These are phyloP conservation scores for Cladorrhinum sp. DNA, from an alignment of 2,329 filamentous ascomycete species.

Conservation along the genomic window DNA sequence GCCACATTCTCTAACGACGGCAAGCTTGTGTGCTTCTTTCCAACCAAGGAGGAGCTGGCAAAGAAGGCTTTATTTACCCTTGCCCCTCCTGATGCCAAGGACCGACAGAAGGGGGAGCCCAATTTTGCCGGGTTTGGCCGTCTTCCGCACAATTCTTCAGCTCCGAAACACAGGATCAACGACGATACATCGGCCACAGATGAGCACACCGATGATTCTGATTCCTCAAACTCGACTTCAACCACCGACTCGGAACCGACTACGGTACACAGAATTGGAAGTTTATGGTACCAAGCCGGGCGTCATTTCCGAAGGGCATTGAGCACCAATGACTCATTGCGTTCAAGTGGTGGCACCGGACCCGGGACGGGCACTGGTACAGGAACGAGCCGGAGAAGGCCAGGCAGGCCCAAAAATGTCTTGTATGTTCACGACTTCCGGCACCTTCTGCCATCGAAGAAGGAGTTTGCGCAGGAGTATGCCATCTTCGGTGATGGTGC, in stretches of 20 bases:
- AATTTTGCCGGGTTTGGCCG: conserved; percentile 57
- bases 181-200: conserved; percentile 53
- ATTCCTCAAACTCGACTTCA: conserved; percentile 49
- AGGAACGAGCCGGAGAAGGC: conserved; percentile 48
- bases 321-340: conserved; percentile 55
- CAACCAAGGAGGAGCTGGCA: conserved; percentile 62
- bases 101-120: conserved; percentile 52
- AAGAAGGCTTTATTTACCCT: conserved; percentile 47
- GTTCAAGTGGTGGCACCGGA: conserved; percentile 60
- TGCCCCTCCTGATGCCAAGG: conserved; percentile 41
- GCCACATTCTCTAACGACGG: conserved; percentile 61
- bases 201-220: conserved; percentile 48
- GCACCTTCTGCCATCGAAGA: conserved; percentile 72
- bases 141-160: conserved; percentile 49
- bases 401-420: conserved; percentile 59
- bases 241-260: conserved; percentile 62
- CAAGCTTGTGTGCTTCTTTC: conserved; percentile 65
- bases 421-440: conserved; percentile 71
- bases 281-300: conserved; percentile 53
- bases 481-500: conserved; percentile 77
- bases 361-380: conserved; percentile 56
- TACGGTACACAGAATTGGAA: conserved; percentile 54
- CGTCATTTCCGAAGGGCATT: conserved; percentile 53
- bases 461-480: conserved; percentile 73
- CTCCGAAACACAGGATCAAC: conserved; percentile 44